Evolutionary conservation across 2,329 filamentous ascomycete genomes (phyloP).

Genomic region (Paramyrothecium roridum): DNA sequence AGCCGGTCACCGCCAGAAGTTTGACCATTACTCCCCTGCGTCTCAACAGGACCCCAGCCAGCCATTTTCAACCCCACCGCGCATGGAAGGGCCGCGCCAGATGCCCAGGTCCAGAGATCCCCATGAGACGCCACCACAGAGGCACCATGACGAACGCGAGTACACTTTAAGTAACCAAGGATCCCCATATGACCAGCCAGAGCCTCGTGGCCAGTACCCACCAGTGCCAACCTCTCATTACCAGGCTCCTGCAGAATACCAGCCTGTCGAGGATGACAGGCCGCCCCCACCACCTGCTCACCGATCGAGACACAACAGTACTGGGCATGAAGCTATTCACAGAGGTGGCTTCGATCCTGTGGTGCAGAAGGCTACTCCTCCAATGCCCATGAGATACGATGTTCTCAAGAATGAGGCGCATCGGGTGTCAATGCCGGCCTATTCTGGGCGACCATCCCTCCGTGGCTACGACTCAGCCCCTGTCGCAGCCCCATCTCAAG

Average conservation of each 20-base stretch:
- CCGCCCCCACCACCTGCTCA: slow-evolving; percentile 58
- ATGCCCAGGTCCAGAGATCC: slow-evolving; percentile 30
- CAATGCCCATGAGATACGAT: slow-evolving; percentile 56
- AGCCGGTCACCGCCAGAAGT: slow-evolving; percentile 25
- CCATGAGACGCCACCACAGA: slow-evolving; percentile 29
- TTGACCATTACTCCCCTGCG: slow-evolving; percentile 32
- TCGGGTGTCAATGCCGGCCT: slow-evolving; percentile 45
- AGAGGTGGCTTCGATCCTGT: slow-evolving; percentile 38
- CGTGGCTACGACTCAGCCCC: slow-evolving; percentile 46
- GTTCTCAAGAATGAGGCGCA: slow-evolving; percentile 57
- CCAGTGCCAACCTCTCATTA: slow-evolving; percentile 29
- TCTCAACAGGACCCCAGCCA: slow-evolving; percentile 20
- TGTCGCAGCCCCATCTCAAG: slow-evolving; percentile 21
- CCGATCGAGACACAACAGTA: slow-evolving; percentile 42
- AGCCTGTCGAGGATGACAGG: slow-evolving; percentile 37
- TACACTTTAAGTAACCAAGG: slow-evolving; percentile 25
- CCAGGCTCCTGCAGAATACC: slow-evolving; percentile 23
- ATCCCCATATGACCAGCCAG: slow-evolving; percentile 34
- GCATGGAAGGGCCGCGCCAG: slow-evolving; percentile 21
- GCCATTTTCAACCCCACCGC: slow-evolving; percentile 16
- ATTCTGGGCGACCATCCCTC: slow-evolving; percentile 53
- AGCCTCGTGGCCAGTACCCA: slow-evolving; percentile 30
- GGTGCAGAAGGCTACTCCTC: slow-evolving; percentile 37
- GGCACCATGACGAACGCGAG: slow-evolving; percentile 32
- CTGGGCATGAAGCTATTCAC: slow-evolving; percentile 36